phyloP scores from a whole-genome alignment of 352 stramenopile species.

The Globisporangium abappressorium region DNA sequence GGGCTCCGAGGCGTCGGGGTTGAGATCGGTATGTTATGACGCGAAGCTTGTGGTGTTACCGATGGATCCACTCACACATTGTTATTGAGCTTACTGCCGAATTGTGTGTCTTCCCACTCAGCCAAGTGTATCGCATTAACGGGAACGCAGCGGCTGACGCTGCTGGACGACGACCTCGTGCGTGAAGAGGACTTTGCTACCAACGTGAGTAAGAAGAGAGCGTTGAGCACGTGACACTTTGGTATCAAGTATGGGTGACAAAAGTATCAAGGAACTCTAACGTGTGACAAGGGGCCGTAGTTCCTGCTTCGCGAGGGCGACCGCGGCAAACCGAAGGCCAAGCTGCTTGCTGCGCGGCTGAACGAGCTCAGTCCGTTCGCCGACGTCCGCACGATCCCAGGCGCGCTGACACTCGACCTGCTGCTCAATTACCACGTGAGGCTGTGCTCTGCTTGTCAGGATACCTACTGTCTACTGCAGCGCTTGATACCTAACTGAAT shows the following conservation, averaged over 20 bases:
- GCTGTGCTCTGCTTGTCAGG: not conserved
- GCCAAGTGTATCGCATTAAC: conserved; percentile 37
- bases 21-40: conserved; percentile 31
- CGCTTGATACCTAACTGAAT: not conserved
- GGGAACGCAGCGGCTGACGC: conserved; percentile 34
- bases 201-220: conserved; percentile 13
- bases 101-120: conserved; percentile 2
- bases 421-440: conserved; percentile 44
- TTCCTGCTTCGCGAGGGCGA: conserved; percentile 33
- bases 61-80: not conserved
- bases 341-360: conserved; percentile 27
- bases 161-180: conserved; percentile 45
- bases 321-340: conserved; percentile 29
- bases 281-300: conserved; percentile 8
- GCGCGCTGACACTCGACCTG: conserved; percentile 31
- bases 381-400: conserved; percentile 30
- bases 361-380: conserved; percentile 26
- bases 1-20: conserved; percentile 37
- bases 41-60: not conserved
- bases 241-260: not conserved
- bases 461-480: not conserved
- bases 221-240: conserved; percentile 6
- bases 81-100: not conserved
- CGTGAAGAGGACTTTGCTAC: conserved; percentile 32
- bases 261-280: not conserved